Conservation (phyloP, 2,329 filamentous ascomycete genomes). For the Apiospora pterosperma region DNA sequence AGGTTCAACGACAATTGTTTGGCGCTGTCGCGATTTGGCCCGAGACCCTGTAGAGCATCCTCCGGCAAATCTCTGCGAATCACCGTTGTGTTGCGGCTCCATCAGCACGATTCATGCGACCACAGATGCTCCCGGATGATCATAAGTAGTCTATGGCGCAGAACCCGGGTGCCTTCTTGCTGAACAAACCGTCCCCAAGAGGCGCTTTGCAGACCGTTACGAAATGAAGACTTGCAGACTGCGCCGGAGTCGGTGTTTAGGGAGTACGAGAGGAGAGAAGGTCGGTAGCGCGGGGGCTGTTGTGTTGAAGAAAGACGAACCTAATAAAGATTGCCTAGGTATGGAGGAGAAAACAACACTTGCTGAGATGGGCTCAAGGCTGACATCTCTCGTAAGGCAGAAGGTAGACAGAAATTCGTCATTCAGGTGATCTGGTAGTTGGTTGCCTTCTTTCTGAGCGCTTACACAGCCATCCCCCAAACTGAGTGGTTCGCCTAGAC, state of each 20-base stretch:
- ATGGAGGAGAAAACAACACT: background rate
- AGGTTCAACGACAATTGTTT: conserved; percentile 20
- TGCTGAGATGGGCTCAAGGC: background rate
- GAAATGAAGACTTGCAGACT: background rate
- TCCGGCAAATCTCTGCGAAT: background rate
- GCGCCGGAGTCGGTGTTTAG: background rate
- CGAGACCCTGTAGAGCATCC: background rate
- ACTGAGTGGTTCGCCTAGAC: background rate
- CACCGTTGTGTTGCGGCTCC: background rate
- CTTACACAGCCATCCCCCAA: background rate
- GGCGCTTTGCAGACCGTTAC: background rate
- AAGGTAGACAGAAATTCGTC: background rate
- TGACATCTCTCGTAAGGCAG: background rate
- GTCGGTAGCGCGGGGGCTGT: background rate
- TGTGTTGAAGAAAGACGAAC: background rate
- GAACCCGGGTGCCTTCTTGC: background rate
- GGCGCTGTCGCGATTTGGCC: background rate
- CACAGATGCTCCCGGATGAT: background rate
- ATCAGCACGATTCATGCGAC: background rate
- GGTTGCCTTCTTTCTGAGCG: background rate
- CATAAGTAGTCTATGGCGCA: background rate
- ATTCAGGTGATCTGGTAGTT: background rate
- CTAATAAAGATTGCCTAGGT: background rate
- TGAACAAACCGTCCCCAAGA: background rate
- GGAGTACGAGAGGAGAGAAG: background rate